phyloP scores from a whole-genome alignment of 148 eudicot genomes.

The Rhododendron griersonianum region DNA sequence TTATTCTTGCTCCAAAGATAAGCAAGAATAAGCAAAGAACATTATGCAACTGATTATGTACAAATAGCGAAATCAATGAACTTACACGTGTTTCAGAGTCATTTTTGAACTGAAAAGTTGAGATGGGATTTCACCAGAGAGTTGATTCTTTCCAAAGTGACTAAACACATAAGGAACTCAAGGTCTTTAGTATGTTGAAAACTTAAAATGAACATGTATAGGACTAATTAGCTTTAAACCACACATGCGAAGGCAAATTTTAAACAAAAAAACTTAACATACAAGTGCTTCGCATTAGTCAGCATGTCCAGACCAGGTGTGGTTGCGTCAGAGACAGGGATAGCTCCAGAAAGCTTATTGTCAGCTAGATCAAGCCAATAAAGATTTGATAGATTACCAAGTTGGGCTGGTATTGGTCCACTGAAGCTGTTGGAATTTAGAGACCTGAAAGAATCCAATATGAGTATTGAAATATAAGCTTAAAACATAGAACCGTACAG shows the following conservation, averaged over 20 bases:
- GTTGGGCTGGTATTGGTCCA: slow-evolving; percentile 46
- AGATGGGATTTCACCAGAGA: no score
- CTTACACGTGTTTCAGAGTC: no score
- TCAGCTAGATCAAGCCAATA: slow-evolving; percentile 77
- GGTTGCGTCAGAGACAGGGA: slow-evolving; percentile 55
- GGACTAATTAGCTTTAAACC: not conserved
- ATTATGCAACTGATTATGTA: not conserved
- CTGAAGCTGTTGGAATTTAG: slow-evolving; percentile 35
- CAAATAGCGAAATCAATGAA: not conserved
- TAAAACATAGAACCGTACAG: not conserved
- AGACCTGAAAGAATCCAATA: slow-evolving; percentile 24
- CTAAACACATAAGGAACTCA: no score
- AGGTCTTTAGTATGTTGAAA: not conserved
- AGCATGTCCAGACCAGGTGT: slow-evolving; percentile 67
- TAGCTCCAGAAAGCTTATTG: slow-evolving; percentile 52
- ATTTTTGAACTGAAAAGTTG: no score
- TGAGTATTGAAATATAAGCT: not conserved
- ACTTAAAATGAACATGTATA: not conserved
- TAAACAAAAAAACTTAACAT: slow-evolving; percentile 13
- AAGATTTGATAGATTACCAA: slow-evolving; percentile 55
- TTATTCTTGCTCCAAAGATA: no score
- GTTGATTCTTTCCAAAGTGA: no score
- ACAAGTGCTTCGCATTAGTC: slow-evolving; percentile 64
- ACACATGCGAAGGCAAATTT: not conserved
- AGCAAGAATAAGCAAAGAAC: no score